Base-by-base conservation (phyloP, 371 early-diverging fungal species). In the Circinella umbellata region DNA sequence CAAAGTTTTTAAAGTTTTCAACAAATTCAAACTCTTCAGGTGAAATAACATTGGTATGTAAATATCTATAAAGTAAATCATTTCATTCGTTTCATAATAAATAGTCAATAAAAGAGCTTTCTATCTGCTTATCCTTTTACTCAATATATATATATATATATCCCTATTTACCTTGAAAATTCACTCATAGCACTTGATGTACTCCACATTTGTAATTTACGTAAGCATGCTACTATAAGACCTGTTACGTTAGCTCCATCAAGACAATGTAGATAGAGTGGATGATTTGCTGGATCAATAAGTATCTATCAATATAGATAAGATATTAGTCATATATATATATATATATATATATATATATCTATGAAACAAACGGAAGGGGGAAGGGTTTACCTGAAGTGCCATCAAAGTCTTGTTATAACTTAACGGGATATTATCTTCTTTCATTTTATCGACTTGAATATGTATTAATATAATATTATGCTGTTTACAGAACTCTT, bases 201-300 rank as follows among this genome's bases (percentile, higher is more conserved):
- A 20, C 88, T 86, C 98, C 97, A 98, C 74, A 93, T 86, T 82
- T 97, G 96, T 55, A 98, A 73, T 69, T 95, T 96, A 42, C 98
- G 85, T 63, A 98, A 71, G 71, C 96, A 95, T 67, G 93, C 92
- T 13, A 96, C 77, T 0, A 95, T 90, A 8, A 95, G 76, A 0
- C 95, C 95, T 1, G 96, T 96, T 17, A 96, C 96, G 66, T 93
- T 87, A 0, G 94, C 90, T 13, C 98, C 98, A 71, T 97, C 96
- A 18, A 95, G 76, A 70, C 98, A 98, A 73, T 98, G 98, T 2
- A 97, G 70, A 74, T 93, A 98, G 18, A 96, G 62, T 0, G 97
- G 98, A 64, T 85, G 76, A 63, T 92, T 91, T 3, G 75, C 71
- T 5, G 91, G 88, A 70, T 96, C 91, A 27, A 94, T 93, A 57